Percentiles rank a stretch among this genome's conserved stretches.
Evolutionary conservation across 176 grass and related monocot species (phyloP).

Genomic region (Cenchrus americanus): DNA sequence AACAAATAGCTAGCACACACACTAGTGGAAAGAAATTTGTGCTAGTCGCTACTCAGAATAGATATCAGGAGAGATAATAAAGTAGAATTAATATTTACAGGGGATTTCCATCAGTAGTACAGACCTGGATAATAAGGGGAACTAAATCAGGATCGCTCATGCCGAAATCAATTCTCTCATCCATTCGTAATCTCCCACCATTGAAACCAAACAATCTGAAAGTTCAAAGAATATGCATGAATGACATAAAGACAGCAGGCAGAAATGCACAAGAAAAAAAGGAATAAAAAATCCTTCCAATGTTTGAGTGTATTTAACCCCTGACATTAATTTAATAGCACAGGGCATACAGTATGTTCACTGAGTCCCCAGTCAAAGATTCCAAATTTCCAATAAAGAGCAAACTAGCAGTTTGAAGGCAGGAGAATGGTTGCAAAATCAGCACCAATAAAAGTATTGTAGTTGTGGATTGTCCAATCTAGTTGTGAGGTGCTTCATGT

Average conservation of each 20-base stretch:
- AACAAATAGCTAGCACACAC: conserved; percentile 2
- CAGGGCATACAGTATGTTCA: neutral
- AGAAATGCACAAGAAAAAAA: neutral
- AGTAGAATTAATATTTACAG: conserved; percentile 8
- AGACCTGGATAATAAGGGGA: conserved; percentile 95
- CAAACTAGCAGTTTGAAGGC: conserved; percentile 5
- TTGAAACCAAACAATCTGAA: conserved; percentile 92
- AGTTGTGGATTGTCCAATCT: neutral
- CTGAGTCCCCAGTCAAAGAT: neutral
- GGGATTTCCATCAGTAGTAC: conserved; percentile 12
- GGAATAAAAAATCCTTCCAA: neutral
- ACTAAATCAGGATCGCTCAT: conserved; percentile 99
- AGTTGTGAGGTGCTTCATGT: neutral
- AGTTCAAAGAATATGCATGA: conserved; percentile 29
- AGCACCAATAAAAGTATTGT: neutral
- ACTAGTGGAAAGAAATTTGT: neutral
- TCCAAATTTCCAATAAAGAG: conserved; percentile 1
- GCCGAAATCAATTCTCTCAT: conserved; percentile 96
- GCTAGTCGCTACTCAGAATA: conserved; percentile 5
- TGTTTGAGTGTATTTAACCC: neutral
- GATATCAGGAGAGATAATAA: neutral
- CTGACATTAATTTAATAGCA: neutral
- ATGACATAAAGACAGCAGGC: conserved; percentile 30
- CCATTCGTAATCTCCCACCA: conserved; percentile 90
- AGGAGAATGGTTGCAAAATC: neutral